These are phyloP conservation scores for Seminavis robusta DNA, from an alignment of 108 stramenopile species.

Conservation along the genomic window DNA sequence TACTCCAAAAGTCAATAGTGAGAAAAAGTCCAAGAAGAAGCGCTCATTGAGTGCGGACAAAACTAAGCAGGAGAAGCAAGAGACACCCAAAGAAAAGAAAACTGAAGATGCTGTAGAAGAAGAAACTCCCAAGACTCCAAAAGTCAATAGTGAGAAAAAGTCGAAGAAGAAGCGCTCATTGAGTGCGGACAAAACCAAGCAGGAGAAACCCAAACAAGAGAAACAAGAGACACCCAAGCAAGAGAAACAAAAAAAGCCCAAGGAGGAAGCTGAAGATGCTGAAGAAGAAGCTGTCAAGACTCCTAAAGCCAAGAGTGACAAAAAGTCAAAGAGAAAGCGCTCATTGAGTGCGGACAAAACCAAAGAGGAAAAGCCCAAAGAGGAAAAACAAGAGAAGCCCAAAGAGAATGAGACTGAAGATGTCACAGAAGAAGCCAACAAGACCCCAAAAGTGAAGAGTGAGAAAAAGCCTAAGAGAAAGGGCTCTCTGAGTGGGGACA, in stretches of 20 bases:
- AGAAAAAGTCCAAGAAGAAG: no score
- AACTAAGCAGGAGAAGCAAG: neutral
- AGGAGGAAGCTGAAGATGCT: conserved; percentile 7
- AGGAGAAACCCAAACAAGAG: conserved; percentile 3
- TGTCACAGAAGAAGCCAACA: conserved; percentile 4
- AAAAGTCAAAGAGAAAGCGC: neutral
- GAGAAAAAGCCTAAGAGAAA: neutral
- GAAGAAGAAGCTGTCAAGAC: neutral
- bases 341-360: neutral
- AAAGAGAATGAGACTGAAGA: conserved; percentile 21
- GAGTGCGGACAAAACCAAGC: no score
- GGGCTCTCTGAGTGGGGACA: neutral
- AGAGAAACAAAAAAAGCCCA: conserved; percentile 1
- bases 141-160: neutral
- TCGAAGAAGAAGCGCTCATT: neutral
- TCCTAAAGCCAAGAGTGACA: conserved; percentile 20
- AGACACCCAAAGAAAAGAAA: conserved; percentile 3
- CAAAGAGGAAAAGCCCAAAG: neutral
- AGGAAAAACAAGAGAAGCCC: conserved; percentile 15
- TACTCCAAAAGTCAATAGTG: neutral
- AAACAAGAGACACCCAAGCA: no score
- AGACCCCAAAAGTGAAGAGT: neutral
- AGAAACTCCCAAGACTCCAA: neutral
- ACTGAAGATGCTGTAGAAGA: neutral
- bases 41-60: no score